Base-by-base conservation (phyloP, 2,329 filamentous ascomycete genomes). In the Ophiostoma fasciatum region DNA sequence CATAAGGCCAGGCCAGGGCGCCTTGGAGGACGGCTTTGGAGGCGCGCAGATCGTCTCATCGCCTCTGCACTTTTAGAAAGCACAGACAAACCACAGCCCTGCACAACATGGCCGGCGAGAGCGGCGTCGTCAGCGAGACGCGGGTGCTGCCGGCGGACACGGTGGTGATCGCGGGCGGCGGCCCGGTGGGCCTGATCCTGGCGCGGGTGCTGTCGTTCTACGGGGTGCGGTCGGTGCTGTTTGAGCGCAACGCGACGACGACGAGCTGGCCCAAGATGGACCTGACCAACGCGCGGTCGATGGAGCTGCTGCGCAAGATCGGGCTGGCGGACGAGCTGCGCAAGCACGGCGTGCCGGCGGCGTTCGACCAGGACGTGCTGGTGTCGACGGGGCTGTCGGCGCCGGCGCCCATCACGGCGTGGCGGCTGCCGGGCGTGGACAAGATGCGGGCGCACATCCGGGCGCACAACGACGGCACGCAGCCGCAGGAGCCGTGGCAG, bases 221-320 rank as follows among this genome's bases (percentile, higher is more conserved):
- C 17, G 31, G 35, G 6, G 31, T 37, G 3, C 11, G 15, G 7
- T 37, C 30, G 5, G 28, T 40, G 5, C 17, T 40, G 22, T 31
- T 37, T 18, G 38, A 40, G 22, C 35, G 38, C 23, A 40, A 40
- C 22, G n/a, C 23, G 6, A 28, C 29, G 23, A 39, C 37, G 14
- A 39, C 37, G 4, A 37, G 32, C 18, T 59, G 54, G 52, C 55
- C 57, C 1, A 60, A 59, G 41, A 57, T 58, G 55, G 56, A 39
- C 29, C 20, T 39, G 18, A 39, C 37, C 2, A 59, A 58, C 37
- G 44, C 34, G 12, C 48, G 55, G 2, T 48, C 44, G 11, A 58
- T 60, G 56, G 37, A 39, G 26, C 30, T 58, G 1, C 47, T 56
- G 7, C 43, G 45, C 3, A 36, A 43, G 12, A 35, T 57, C 10